Evolutionary conservation across 2,329 filamentous ascomycete genomes (phyloP), one percentile per base, ranked within the genome.

Genomic region (Talaromyces sp.): DNA sequence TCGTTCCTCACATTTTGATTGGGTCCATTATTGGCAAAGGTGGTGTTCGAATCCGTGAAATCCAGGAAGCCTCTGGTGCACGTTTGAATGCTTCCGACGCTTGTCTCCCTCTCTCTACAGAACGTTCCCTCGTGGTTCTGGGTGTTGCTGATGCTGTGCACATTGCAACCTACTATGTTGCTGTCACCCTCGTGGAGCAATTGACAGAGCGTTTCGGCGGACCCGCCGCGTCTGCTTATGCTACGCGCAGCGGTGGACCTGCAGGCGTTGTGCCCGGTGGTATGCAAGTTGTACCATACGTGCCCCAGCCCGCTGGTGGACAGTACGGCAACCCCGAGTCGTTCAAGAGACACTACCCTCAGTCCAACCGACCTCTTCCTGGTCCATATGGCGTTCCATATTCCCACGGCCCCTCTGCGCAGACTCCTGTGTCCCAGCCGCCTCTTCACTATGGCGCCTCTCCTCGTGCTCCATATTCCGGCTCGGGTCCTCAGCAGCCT

Each of bases 271-370:
- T 98, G 16, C 95, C 95, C 27, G 95, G 95, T 63, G 95, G 95
- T 64, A 96, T 99, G 92, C 95, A 98, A 76, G 95, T 99, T 56
- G 92, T 98, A n/a, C 95, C 95, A 5, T 99, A 99, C 75, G 90
- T 92, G 61, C 95, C 95, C 56, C 93, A 97, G 76, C 90, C 94
- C 31, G 91, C 92, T 61, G 91, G 92, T 62, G 95, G 95, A 67
- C 93, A 94, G 75, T 98, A 93, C 74, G 93, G 93, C 61, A 91
- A 93, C 70, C 89, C 92, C 52, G 94, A 98, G 65, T 91, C 91
- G 75, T 96, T 85, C 74, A 78, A 89, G 69, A 87, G 91, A 66
- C 87, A 90, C 67, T 89, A 90, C 66, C 87, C 89, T 61, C 87
- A 90, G 65, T 81, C 85, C 54, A 90, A 91, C 68, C 89, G 90